Evolutionary conservation across 208 protist genomes (phyloP).

Genomic region (Angomonas deanei): DNA sequence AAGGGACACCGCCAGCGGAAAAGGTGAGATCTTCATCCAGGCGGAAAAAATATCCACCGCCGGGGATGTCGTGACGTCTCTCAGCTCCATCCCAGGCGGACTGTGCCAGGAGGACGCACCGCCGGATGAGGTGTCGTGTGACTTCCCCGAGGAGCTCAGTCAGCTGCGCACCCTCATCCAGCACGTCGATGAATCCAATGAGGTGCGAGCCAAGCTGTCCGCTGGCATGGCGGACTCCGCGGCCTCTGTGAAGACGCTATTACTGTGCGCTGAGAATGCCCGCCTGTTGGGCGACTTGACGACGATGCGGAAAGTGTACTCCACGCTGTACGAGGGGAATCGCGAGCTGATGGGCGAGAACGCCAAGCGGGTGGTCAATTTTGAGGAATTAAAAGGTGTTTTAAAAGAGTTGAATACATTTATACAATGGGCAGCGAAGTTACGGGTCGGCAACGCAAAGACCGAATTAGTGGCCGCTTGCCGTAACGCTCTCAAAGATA

Average conservation of each 20-base stretch:
- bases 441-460: slow-evolving; percentile 73
- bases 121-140: slow-evolving; percentile 31
- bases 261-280: slow-evolving; percentile 90
- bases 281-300: slow-evolving; percentile 84
- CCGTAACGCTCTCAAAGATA: slow-evolving; percentile 80
- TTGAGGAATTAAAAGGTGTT: slow-evolving; percentile 74
- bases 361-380: slow-evolving; percentile 90
- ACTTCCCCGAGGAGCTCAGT: slow-evolving; percentile 76
- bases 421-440: slow-evolving; percentile 86
- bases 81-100: slow-evolving; percentile 44
- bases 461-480: slow-evolving; percentile 64
- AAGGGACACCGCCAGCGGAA: background rate
- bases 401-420: slow-evolving; percentile 90
- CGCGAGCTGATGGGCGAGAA: slow-evolving; percentile 90
- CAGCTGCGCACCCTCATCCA: slow-evolving; percentile 50
- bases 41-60: slow-evolving; percentile 81
- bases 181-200: slow-evolving; percentile 84
- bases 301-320: slow-evolving; percentile 77
- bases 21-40: slow-evolving; percentile 16
- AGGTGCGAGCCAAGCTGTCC: slow-evolving; percentile 81
- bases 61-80: slow-evolving; percentile 77
- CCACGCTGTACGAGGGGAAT: slow-evolving; percentile 80
- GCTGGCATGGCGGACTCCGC: slow-evolving; percentile 92
- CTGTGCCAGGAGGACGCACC: slow-evolving; percentile 19
- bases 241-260: slow-evolving; percentile 81